A percentile compares a stretch with the other conserved stretches of the same genome.
phyloP scores from a whole-genome alignment of 1,284 basidiomycete genomes.

The Rhizopogon parksii region DNA sequence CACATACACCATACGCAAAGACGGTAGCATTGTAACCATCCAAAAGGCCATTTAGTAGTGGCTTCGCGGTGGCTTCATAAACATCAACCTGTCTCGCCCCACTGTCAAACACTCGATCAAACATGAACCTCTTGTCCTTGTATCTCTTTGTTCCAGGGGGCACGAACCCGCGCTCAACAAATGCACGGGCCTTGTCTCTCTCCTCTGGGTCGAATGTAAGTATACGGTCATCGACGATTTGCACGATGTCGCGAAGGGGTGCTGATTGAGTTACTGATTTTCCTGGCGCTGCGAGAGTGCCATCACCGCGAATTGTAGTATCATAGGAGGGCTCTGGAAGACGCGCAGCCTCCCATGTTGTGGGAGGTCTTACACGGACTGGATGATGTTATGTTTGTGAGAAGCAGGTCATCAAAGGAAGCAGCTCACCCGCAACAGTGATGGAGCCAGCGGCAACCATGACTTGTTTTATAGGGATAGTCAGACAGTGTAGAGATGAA shows the following conservation, averaged over 20 bases:
- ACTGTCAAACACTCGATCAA: slow-evolving; percentile 84
- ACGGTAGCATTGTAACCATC: slow-evolving; percentile 96
- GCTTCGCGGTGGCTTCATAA: slow-evolving; percentile 78
- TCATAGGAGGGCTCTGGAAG: slow-evolving; percentile 69
- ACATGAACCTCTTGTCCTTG: slow-evolving; percentile 93
- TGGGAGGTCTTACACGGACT: slow-evolving; percentile 91
- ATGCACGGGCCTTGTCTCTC: slow-evolving; percentile 66
- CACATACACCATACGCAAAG: slow-evolving; percentile 91
- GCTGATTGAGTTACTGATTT: slow-evolving; percentile 45
- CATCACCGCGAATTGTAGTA: slow-evolving; percentile 71
- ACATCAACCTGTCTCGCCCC: slow-evolving; percentile 79
- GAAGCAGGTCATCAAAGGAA: slow-evolving; percentile 10
- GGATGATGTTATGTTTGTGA: slow-evolving; percentile 13
- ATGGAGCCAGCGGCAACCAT: slow-evolving; percentile 85
- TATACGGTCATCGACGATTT: slow-evolving; percentile 78
- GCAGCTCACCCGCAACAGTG: slow-evolving; percentile 67
- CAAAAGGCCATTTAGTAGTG: slow-evolving; percentile 74
- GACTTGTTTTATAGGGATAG: slow-evolving; percentile 5
- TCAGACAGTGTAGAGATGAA: background rate
- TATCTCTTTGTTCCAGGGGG: slow-evolving; percentile 84
- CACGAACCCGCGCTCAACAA: slow-evolving; percentile 73
- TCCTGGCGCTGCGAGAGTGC: slow-evolving; percentile 64
- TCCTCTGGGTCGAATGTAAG: slow-evolving; percentile 95
- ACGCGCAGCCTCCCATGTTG: slow-evolving; percentile 73
- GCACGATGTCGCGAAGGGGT: slow-evolving; percentile 66